Percentiles rank a stretch among this genome's conserved stretches.
Evolutionary conservation across 371 early-diverging fungal species (phyloP).

Genomic region (Chytridium lagenaria): DNA sequence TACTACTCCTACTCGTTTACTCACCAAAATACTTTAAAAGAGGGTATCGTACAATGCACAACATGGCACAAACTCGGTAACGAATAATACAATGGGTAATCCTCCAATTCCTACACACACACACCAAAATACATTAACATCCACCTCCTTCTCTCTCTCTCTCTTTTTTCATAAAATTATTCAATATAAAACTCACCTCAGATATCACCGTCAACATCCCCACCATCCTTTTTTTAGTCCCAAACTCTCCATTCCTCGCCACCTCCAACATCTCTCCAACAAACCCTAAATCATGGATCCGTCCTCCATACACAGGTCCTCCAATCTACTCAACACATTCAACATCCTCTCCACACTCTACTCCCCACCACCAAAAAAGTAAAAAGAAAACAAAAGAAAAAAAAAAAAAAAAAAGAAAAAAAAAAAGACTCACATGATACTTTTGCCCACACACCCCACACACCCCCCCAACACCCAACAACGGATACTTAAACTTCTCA

Average conservation of each 20-base stretch:
- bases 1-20: constrained; percentile 1
- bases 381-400: neutral
- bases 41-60: constrained; percentile 69
- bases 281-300: constrained; percentile 86
- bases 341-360: neutral
- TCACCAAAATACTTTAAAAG: constrained; percentile 38
- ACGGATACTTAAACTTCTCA: constrained; percentile 28
- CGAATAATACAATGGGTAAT: constrained; percentile 84
- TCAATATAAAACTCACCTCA: constrained; percentile 65
- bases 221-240: constrained; percentile 84
- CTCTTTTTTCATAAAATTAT: too few relatives aligned
- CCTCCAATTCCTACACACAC: constrained; percentile 53
- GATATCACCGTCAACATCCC: constrained; percentile 94
- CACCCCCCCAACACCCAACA: constrained; percentile 63
- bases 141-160: too few relatives aligned
- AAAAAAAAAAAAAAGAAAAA: constrained; percentile 6
- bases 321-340: constrained; percentile 67
- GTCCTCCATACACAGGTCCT: constrained; percentile 94
- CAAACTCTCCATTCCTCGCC: constrained; percentile 67
- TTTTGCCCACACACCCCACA: constrained; percentile 79
- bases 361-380: too few relatives aligned
- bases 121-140: neutral
- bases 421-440: constrained; percentile 58
- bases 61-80: constrained; percentile 66
- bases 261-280: constrained; percentile 67